A percentile compares a stretch with the other conserved stretches of the same genome.
Evolutionary conservation across 2,329 filamentous ascomycete species (phyloP).

Genomic region (Alternaria sp.): DNA sequence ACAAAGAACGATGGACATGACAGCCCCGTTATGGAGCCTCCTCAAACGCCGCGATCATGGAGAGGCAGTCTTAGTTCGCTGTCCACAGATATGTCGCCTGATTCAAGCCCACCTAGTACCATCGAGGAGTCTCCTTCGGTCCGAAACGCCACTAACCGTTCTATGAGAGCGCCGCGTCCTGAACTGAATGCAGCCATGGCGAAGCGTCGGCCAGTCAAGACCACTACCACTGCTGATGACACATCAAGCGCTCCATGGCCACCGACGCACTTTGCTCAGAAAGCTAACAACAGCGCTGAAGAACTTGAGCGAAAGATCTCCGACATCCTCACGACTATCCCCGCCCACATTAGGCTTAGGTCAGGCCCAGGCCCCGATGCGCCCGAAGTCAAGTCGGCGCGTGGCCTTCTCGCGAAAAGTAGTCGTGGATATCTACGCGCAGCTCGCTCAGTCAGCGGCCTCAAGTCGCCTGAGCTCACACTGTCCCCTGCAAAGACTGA

Average conservation of each 20-base stretch:
- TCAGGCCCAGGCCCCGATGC: slow-evolving; percentile 39
- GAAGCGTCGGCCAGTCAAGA: slow-evolving; percentile 45
- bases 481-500: slow-evolving; percentile 47
- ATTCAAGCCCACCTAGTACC: slow-evolving; percentile 39
- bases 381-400: slow-evolving; percentile 37
- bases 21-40: slow-evolving; percentile 20
- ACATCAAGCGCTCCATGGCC: slow-evolving; percentile 40
- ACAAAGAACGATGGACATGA: slow-evolving; percentile 24
- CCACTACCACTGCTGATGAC: slow-evolving; percentile 48
- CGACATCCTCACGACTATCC: slow-evolving; percentile 77
- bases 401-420: slow-evolving; percentile 33
- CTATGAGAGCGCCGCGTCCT: slow-evolving; percentile 40
- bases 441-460: slow-evolving; percentile 37
- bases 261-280: slow-evolving; percentile 43
- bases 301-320: slow-evolving; percentile 81
- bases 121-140: slow-evolving; percentile 48
- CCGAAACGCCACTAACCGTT: slow-evolving; percentile 35
- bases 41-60: slow-evolving; percentile 42
- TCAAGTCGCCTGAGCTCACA: slow-evolving; percentile 47
- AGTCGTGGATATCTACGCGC: slow-evolving; percentile 43
- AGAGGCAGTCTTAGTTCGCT: slow-evolving; percentile 40
- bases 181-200: slow-evolving; percentile 54
- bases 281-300: slow-evolving; percentile 52
- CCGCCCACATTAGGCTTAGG: slow-evolving; percentile 77
- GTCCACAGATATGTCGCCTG: slow-evolving; percentile 38